Percentiles rank a stretch among this genome's conserved stretches.
Evolutionary conservation across 371 early-diverging fungal species (phyloP).

Genomic region (Mortierella sp.): DNA sequence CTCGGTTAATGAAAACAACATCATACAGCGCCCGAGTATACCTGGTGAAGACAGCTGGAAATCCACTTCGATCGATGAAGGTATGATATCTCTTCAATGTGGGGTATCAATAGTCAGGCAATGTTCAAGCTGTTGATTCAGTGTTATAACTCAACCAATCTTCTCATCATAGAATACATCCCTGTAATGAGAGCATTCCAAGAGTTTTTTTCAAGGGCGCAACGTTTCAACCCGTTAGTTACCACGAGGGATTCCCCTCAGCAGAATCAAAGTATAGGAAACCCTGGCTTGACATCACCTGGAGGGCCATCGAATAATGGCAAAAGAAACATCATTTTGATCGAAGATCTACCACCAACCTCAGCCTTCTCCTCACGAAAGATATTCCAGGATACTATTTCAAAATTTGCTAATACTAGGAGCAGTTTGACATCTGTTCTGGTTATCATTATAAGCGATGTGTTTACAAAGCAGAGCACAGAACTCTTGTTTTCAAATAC

Average conservation of each 20-base stretch:
- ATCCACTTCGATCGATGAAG: constrained; percentile 39
- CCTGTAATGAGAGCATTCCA: constrained; percentile 59
- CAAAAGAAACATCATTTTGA: constrained; percentile 61
- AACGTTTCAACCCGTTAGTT: constrained; percentile 39
- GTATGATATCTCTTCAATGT: constrained; percentile 3
- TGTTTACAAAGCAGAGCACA: constrained; percentile 49
- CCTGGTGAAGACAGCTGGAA: constrained; percentile 26
- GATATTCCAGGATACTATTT: constrained; percentile 58
- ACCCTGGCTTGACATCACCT: too few species aligned
- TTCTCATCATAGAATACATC: constrained; percentile 35
- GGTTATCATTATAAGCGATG: constrained; percentile 66
- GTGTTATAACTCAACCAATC: neutral
- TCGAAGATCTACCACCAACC: constrained; percentile 72
- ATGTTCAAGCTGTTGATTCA: neutral
- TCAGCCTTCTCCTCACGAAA: constrained; percentile 51
- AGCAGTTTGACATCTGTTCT: constrained; percentile 51
- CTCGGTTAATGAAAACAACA: constrained; percentile 60
- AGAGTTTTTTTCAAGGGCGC: constrained; percentile 59
- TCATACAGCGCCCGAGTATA: constrained; percentile 34
- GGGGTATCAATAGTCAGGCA: neutral
- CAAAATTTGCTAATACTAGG: constrained; percentile 43
- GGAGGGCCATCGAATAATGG: constrained; percentile 7
- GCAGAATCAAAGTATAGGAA: neutral
- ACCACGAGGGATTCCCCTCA: constrained; percentile 1
- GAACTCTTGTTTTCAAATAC: constrained; percentile 41